Base-by-base conservation (phyloP, 176 grass and related monocot genomes). In the Cenchrus americanus region DNA sequence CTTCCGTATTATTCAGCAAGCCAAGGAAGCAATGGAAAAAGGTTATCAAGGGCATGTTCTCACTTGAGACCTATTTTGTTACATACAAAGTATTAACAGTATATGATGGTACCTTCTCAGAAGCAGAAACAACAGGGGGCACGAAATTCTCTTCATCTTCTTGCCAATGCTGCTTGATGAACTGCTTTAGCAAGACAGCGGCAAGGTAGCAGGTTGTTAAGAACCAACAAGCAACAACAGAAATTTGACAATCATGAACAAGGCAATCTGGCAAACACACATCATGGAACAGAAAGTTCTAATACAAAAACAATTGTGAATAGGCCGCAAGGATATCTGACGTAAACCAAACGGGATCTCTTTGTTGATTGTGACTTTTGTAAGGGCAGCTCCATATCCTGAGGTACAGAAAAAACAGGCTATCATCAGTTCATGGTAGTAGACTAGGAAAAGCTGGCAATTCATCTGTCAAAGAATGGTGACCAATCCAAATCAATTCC, bases 91-190 rank as follows among this genome's bases (percentile, higher is more conserved):
- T 44, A 73, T 54, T 59, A 84, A 27, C 17, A 47, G 34, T 4
- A 51, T 10, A 14, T 37, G 44, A 65, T 32, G 21, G 40, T 75
- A 98, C 96, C 96, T 98, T 98, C 82, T 98, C 96, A 55, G 84
- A 85, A 62, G 82, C 55, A 3, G 86, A 93, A 92, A 98, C 93
- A 82, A 83, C 80, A 73, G 92, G 96, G 60, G 88, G 96, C 40
- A 95, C 77, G 41, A 98, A 98, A 81, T 95, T 95, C 24, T 98
- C 96, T 80, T 98, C 93, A 14, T 90, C 87, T 78, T 93, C 91
- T 75, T 95, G 90, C 96, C 96, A 98, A 76, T 98, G 96, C 57
- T 93, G 91, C 85, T 93, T 95, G 62, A 98, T 98, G 82, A 93
- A 98, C 82, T 98, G 96, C 84, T 95, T 98, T 77, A 98, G 83